Conservation (phyloP, 345 rosid genomes). For the Bretschneidera sinensis region DNA sequence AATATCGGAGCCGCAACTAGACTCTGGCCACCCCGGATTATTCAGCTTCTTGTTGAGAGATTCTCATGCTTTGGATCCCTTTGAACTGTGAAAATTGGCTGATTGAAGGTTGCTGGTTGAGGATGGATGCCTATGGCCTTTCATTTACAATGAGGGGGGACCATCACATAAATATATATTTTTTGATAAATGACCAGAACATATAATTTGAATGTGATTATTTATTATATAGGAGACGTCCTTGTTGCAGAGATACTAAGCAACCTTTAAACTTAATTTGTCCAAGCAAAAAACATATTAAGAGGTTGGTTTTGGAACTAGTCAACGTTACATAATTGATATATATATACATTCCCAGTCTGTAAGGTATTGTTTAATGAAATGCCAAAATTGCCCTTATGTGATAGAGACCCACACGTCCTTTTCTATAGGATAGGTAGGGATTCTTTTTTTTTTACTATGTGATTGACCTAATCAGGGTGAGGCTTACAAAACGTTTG, state of each 20-base stretch:
- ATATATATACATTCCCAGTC: slow-evolving; percentile 22
- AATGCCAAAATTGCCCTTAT: slow-evolving; percentile 23
- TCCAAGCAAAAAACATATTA: slow-evolving; percentile 28
- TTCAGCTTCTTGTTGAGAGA: slow-evolving; percentile 7
- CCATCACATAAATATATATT: slow-evolving; percentile 18
- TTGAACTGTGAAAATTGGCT: slow-evolving; percentile 1
- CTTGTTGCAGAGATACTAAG: slow-evolving; percentile 53
- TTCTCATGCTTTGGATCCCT: slow-evolving; percentile 12
- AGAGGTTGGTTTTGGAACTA: slow-evolving; percentile 37
- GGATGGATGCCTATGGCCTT: slow-evolving; percentile 4
- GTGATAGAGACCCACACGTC: slow-evolving; percentile 5
- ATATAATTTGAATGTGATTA: slow-evolving; percentile 6
- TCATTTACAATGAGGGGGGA: slow-evolving; percentile 17
- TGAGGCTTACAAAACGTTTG: slow-evolving; percentile 21
- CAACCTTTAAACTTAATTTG: slow-evolving; percentile 42
- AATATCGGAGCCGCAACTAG: too few relatives aligned
- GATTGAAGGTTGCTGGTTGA: slow-evolving; percentile 12
- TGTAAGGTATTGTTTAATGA: slow-evolving; percentile 21
- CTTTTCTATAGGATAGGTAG: not conserved
- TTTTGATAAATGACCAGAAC: slow-evolving; percentile 5
- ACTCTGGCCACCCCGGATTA: too few relatives aligned
- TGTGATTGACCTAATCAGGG: slow-evolving; percentile 39
- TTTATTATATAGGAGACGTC: slow-evolving; percentile 24
- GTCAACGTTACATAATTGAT: slow-evolving; percentile 39
- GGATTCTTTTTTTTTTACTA: not conserved